A percentile compares a stretch with the other conserved stretches of the same genome.
Conservation (phyloP, 1,284 basidiomycete species). For the Ustilago loliicola region DNA sequence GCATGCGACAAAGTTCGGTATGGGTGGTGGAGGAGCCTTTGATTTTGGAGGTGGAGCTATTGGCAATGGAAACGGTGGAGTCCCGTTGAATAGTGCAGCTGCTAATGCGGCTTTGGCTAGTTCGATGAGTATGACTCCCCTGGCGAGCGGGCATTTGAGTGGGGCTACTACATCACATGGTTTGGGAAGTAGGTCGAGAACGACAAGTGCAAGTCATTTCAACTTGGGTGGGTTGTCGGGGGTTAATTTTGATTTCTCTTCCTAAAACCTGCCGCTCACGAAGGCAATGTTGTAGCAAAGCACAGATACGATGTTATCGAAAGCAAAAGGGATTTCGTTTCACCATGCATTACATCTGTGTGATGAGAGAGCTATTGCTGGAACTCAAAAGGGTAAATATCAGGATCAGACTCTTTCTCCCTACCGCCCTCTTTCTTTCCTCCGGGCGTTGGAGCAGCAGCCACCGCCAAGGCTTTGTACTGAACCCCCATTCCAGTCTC, state of each 20-base stretch:
- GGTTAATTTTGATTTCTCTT: conserved; percentile 44
- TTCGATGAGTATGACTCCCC: conserved; percentile 38
- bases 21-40: conserved; percentile 51
- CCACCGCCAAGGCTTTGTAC: conserved; percentile 75
- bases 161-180: conserved; percentile 46
- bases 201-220: conserved; percentile 38
- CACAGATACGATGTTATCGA: not conserved
- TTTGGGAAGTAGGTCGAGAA: conserved; percentile 26
- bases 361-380: not conserved
- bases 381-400: conserved; percentile 45
- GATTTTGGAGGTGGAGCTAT: conserved; percentile 55
- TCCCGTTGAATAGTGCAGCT: conserved; percentile 40
- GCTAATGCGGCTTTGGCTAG: conserved; percentile 29
- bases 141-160: conserved; percentile 27
- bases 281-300: not conserved
- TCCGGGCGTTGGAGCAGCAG: conserved; percentile 5
- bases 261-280: not conserved
- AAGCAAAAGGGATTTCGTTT: not conserved
- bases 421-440: not conserved
- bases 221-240: conserved; percentile 23
- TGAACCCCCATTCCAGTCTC: conserved; percentile 75
- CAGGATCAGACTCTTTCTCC: conserved; percentile 5
- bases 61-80: conserved; percentile 50
- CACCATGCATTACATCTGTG: not conserved
- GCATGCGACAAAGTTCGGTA: conserved; percentile 50